A percentile compares a stretch with the other conserved stretches of the same genome.
Evolutionary conservation across 2,329 filamentous ascomycete species (phyloP).

Genomic region (Knufia petricola): DNA sequence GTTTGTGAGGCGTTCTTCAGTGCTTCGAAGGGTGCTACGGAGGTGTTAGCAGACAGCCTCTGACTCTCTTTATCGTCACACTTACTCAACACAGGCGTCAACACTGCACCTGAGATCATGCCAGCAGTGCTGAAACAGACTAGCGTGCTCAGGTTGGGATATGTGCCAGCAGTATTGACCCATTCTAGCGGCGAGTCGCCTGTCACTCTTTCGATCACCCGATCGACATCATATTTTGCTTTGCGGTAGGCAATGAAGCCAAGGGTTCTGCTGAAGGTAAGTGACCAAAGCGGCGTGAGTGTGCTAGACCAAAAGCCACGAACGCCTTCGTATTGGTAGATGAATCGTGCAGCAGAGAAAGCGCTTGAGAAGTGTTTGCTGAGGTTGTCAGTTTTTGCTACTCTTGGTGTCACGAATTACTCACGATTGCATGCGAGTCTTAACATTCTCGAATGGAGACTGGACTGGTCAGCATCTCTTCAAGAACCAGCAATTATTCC

Average conservation of each 20-base stretch:
- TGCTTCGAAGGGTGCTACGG: conserved; percentile 37
- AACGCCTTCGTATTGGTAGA: conserved; percentile 39
- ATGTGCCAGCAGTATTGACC: conserved; percentile 35
- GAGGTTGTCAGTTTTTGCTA: conserved; percentile 9
- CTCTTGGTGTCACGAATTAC: conserved; percentile 11
- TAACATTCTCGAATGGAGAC: conserved; percentile 41
- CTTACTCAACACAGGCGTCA: conserved; percentile 37
- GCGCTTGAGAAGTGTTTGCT: conserved; percentile 38
- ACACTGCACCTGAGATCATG: conserved; percentile 33
- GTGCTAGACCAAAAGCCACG: conserved; percentile 40
- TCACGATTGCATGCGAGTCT: conserved; percentile 43
- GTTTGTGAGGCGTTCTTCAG: conserved; percentile 42
- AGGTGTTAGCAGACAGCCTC: not conserved
- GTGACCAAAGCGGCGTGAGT: conserved; percentile 35
- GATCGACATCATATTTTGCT: conserved; percentile 34
- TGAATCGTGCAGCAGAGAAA: conserved; percentile 34
- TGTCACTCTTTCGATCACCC: conserved; percentile 31
- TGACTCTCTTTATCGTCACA: not conserved
- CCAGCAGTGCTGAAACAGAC: conserved; percentile 36
- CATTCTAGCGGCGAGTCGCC: conserved; percentile 33
- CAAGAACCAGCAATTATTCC: conserved; percentile 14
- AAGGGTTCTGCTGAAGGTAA: conserved; percentile 36
- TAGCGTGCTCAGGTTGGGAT: conserved; percentile 32
- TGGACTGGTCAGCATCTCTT: conserved; percentile 21
- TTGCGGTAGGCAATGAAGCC: conserved; percentile 39